Conservation (phyloP, 768 basidiomycete species). For the Crepidotus variabilis region DNA sequence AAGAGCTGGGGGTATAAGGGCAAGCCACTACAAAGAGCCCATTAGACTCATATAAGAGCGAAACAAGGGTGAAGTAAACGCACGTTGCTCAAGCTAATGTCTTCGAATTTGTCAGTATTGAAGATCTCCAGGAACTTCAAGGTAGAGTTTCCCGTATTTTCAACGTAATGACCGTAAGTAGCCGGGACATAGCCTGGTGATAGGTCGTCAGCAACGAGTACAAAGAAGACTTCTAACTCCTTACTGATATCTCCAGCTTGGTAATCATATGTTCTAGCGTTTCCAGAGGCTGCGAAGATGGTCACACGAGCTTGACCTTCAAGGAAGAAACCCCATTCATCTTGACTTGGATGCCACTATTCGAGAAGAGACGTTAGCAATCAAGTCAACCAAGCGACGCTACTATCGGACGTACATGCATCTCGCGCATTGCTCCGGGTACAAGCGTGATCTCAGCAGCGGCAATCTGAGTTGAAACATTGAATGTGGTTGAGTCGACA, state of each 20-base stretch:
- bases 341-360: constrained; percentile 64
- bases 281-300: constrained; percentile 50
- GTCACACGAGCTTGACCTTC: constrained; percentile 55
- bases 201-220: neutral
- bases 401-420: neutral
- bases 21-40: constrained; percentile 44
- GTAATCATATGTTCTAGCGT: constrained; percentile 59
- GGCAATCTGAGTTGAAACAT: constrained; percentile 41
- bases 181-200: constrained; percentile 16
- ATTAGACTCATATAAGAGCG: neutral
- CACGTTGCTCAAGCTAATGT: constrained; percentile 43
- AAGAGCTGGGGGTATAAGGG: constrained; percentile 51
- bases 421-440: constrained; percentile 47
- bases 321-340: constrained; percentile 62
- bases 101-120: constrained; percentile 47
- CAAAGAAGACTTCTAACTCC: constrained; percentile 28
- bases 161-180: constrained; percentile 60
- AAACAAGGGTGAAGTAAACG: neutral
- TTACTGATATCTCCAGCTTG: constrained; percentile 57
- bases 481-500: constrained; percentile 52
- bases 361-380: neutral
- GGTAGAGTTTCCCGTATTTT: constrained; percentile 61
- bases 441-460: constrained; percentile 56
- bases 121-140: constrained; percentile 61
- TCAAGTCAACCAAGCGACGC: neutral